phyloP scores from a whole-genome alignment of 495 filamentous ascomycete genomes.

The Podospora pseudopauciseta region DNA sequence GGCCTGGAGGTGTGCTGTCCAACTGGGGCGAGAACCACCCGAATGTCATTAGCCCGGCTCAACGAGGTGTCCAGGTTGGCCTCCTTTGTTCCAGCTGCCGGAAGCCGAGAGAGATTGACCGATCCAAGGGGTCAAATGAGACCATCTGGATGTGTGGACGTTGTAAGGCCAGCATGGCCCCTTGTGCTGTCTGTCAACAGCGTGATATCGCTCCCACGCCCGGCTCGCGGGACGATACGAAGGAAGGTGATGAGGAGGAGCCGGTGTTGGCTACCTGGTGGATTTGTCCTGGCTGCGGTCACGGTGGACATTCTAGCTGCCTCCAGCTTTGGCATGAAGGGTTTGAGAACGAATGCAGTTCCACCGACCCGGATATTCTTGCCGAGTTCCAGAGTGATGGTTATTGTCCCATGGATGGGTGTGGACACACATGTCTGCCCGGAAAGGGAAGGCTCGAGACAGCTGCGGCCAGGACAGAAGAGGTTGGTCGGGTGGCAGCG shows the following conservation, averaged over 20 bases:
- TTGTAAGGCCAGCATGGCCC: conserved; percentile 41
- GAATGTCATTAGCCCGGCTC: conserved; percentile 56
- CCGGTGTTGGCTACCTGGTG: conserved; percentile 52
- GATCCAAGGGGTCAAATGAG: conserved; percentile 26
- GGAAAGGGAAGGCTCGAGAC: conserved; percentile 52
- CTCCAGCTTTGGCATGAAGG: conserved; percentile 60
- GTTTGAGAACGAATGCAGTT: conserved; percentile 18
- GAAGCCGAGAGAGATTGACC: conserved; percentile 51
- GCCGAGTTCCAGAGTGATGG: conserved; percentile 54
- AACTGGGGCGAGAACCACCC: conserved; percentile 51
- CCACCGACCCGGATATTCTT: conserved; percentile 27
- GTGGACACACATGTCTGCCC: conserved; percentile 68
- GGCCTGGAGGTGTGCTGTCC: conserved; percentile 39
- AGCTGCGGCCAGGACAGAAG: conserved; percentile 36
- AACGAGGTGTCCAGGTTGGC: conserved; percentile 43
- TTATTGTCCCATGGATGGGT: conserved; percentile 70
- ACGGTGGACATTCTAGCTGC: conserved; percentile 70
- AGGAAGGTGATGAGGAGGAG: conserved; percentile 15
- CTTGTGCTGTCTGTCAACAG: conserved; percentile 44
- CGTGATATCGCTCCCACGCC: conserved; percentile 27
- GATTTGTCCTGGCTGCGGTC: conserved; percentile 70
- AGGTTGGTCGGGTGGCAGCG: conserved; percentile 39
- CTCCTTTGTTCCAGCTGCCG: conserved; percentile 51
- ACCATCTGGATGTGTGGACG: conserved; percentile 48
- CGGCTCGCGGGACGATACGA: not conserved